phyloP scores from a whole-genome alignment of 2,329 filamentous ascomycete genomes.

The Colletotrichum sp. region DNA sequence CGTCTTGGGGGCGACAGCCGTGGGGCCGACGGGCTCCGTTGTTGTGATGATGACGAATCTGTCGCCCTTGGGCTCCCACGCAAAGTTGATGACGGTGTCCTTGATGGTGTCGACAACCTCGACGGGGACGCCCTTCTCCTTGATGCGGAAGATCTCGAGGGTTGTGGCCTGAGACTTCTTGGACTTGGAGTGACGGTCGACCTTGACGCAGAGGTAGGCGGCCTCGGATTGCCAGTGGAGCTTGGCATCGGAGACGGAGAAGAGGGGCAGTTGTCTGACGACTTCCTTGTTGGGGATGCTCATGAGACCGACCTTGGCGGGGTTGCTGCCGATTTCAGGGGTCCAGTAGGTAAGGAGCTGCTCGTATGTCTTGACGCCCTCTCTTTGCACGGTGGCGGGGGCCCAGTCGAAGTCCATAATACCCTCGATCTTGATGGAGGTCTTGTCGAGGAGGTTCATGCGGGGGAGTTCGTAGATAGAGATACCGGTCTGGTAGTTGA shows the following conservation, averaged over 20 bases:
- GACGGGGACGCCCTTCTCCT: slow-evolving; percentile 96
- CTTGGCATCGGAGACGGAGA: slow-evolving; percentile 97
- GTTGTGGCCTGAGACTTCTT: slow-evolving; percentile 98
- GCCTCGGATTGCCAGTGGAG: slow-evolving; percentile 98
- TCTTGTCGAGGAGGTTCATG: slow-evolving; percentile 91
- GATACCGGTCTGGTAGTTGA: slow-evolving; percentile 87
- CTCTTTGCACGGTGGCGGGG: slow-evolving; percentile 79
- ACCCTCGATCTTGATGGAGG: slow-evolving; percentile 93
- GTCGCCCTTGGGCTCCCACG: slow-evolving; percentile 98
- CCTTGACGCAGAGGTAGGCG: slow-evolving; percentile 96
- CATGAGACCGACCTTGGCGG: slow-evolving; percentile 96
- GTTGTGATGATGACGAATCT: slow-evolving; percentile 97
- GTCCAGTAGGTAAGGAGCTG: slow-evolving; percentile 99
- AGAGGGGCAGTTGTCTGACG: slow-evolving; percentile 92
- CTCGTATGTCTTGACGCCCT: slow-evolving; percentile 89
- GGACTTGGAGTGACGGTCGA: slow-evolving; percentile 97
- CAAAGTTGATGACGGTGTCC: slow-evolving; percentile 99
- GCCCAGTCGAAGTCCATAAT: slow-evolving; percentile 99
- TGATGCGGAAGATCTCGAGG: slow-evolving; percentile 96
- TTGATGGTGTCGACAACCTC: slow-evolving; percentile 98
- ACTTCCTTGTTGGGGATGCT: slow-evolving; percentile 94
- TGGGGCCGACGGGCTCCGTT: slow-evolving; percentile 78
- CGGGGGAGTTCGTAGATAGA: slow-evolving; percentile 88
- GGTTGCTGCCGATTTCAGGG: slow-evolving; percentile 96
- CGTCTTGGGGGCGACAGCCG: slow-evolving; percentile 91